These are phyloP conservation scores for Colletotrichum magnum DNA, from an alignment of 2,329 filamentous ascomycete species.

Conservation along the genomic window DNA sequence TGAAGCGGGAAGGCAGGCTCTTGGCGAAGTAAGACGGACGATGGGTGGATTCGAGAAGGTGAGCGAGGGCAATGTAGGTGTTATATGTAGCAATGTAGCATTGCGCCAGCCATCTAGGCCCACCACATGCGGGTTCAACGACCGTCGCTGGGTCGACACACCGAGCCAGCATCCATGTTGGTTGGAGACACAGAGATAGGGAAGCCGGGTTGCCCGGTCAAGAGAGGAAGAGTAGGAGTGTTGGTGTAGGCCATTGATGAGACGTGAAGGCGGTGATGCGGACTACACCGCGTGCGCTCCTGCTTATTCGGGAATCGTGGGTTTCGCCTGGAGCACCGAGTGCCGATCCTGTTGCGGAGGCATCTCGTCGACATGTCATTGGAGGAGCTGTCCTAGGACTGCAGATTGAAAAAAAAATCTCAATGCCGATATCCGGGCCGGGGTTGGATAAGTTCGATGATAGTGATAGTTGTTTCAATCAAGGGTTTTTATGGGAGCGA, in stretches of 20 bases:
- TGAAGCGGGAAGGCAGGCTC: not conserved
- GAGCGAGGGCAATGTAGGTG: not conserved
- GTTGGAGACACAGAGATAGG: conserved; percentile 1
- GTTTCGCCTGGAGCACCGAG: conserved; percentile 17
- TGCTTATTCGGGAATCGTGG: conserved; percentile 38
- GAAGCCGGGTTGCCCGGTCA: not conserved
- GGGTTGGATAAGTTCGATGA: not conserved
- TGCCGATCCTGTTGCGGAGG: conserved; percentile 18
- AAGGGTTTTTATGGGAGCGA: too few species aligned
- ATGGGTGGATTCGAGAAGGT: not conserved
- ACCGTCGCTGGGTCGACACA: conserved; percentile 2
- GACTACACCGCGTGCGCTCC: conserved; percentile 21
- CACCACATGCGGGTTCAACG: conserved; percentile 19
- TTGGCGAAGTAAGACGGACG: not conserved
- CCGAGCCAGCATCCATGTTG: not conserved
- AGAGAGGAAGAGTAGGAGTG: not conserved
- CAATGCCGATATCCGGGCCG: conserved; percentile 16
- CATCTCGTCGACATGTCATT: conserved; percentile 6
- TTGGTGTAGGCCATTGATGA: too few species aligned
- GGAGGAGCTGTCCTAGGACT: not conserved
- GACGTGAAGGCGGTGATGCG: conserved; percentile 12
- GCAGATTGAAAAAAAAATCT: conserved; percentile 3
- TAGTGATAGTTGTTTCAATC: too few species aligned
- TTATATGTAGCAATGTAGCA: conserved; percentile 5
- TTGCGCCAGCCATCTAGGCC: not conserved